Evolutionary conservation across 2,329 filamentous ascomycete genomes (phyloP).

Genomic region (Hypoxylon sp.): DNA sequence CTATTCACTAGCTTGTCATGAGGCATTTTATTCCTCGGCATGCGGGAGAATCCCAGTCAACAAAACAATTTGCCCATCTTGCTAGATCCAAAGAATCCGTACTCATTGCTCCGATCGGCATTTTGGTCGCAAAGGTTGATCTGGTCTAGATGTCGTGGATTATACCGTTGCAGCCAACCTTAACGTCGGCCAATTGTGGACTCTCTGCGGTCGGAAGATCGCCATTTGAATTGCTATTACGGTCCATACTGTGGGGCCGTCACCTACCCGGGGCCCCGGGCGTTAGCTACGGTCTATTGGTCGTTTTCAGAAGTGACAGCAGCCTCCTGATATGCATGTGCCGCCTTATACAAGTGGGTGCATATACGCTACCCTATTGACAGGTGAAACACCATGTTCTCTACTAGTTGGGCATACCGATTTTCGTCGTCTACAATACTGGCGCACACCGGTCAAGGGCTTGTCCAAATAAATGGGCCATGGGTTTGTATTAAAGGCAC

Average conservation of each 20-base stretch:
- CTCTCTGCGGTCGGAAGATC: slow-evolving; percentile 37
- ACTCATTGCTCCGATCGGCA: slow-evolving; percentile 21
- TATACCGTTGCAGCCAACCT: slow-evolving; percentile 34
- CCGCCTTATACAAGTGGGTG: slow-evolving; percentile 1
- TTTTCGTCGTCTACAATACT: not conserved
- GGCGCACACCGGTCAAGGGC: not conserved
- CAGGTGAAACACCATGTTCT: not conserved
- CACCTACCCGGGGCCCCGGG: slow-evolving; percentile 30
- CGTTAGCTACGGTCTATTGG: slow-evolving; percentile 13
- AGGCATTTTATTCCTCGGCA: slow-evolving; percentile 30
- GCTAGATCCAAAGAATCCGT: slow-evolving; percentile 6
- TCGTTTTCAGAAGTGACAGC: slow-evolving; percentile 11
- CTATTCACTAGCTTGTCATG: slow-evolving; percentile 28
- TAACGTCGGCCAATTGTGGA: slow-evolving; percentile 39
- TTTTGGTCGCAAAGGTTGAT: slow-evolving; percentile 16
- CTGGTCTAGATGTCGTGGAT: slow-evolving; percentile 27
- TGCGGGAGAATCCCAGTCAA: slow-evolving; percentile 14
- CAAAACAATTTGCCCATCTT: slow-evolving; percentile 16
- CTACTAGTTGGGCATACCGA: not conserved
- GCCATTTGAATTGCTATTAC: slow-evolving; percentile 24
- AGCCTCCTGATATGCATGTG: slow-evolving; percentile 23
- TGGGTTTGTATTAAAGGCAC: not conserved
- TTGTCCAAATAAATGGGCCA: not conserved
- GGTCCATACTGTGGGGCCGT: slow-evolving; percentile 33
- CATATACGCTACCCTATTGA: slow-evolving; percentile 4